Percentiles rank a stretch among this genome's conserved stretches.
These are phyloP conservation scores for Triticum turgidum DNA, from an alignment of 176 grass and related monocot species.

Conservation along the genomic window DNA sequence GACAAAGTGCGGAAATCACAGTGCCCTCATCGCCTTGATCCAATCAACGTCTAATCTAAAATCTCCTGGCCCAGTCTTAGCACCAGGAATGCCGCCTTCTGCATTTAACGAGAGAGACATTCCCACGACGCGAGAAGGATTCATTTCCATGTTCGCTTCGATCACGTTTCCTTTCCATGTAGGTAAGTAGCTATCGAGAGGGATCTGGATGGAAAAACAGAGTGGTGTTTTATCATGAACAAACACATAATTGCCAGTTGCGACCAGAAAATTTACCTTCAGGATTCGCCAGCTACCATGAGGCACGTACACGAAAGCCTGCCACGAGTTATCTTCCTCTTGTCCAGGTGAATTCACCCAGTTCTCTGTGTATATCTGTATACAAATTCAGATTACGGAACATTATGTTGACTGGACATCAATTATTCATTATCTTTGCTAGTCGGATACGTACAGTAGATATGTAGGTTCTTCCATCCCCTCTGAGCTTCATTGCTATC, in stretches of 20 bases:
- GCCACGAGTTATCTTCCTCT: conserved; percentile 95
- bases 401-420: conserved; percentile 19
- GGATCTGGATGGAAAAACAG: conserved; percentile 56
- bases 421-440: background rate
- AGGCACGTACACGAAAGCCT: conserved; percentile 76
- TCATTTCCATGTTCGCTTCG: conserved; percentile 74
- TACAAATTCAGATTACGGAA: conserved; percentile 21
- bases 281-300: conserved; percentile 57
- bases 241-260: background rate
- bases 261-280: conserved; percentile 56
- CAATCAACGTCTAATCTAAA: conserved; percentile 87
- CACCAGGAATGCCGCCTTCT: conserved; percentile 76
- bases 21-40: conserved; percentile 78
- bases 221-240: background rate
- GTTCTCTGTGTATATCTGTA: conserved; percentile 97
- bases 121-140: conserved; percentile 80
- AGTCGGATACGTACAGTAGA: conserved; percentile 65
- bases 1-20: background rate
- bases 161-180: conserved; percentile 91
- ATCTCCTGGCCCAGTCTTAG: conserved; percentile 67
- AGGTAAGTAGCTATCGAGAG: conserved; percentile 69
- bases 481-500: conserved; percentile 90
- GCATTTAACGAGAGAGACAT: conserved; percentile 91
- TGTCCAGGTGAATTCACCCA: conserved; percentile 94
- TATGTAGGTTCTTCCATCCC: conserved; percentile 96